Evolutionary conservation across 208 protist species (phyloP), one percentile per base, ranked within the genome.

Genomic region (Balamuthia mandrillaris): DNA sequence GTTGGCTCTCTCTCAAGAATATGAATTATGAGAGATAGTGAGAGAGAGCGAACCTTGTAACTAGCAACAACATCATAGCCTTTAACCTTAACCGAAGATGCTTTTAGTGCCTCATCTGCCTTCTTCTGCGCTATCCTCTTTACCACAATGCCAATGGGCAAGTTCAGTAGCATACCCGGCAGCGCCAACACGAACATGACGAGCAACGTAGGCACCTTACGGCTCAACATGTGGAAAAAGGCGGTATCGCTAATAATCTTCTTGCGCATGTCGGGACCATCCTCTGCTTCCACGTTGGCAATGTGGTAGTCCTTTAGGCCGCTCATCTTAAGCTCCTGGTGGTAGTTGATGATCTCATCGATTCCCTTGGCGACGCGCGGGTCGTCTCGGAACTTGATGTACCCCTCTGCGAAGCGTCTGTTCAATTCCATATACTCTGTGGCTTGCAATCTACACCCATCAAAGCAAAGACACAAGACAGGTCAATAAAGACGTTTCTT

Each of bases 31-130:
- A 63, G 12, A 21, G 33, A 63, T 31, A 29, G n/a, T 35, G 6
- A 27, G 2, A 31, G 51, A 27, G 7, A 27, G n/a, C 24, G 58
- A 21, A 96, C 65, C 88, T 96, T 96, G 88, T 93, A 96, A 33
- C 94, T 96, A 29, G 95, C 95, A 78, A 94, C 93, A 29, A 97
- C 96, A 79, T 97, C 96, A 0, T 89, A 89, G 27, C 94, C 96
- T 12, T 93, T 90, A 44, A 97, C 90, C 88, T 97, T 97, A 21
- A 97, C 95, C 9, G 74, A 93, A 75, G 94, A 96, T 24, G 68
- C 31, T 7, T 47, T 41, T 4, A 78, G 45, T 6, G 68, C 68
- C 41, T 78, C 72, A 86, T 90, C 27, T 82, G 68, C 68, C 68
- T 78, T 78, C 44, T 39, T 90, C 27, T 96, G 89, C 29, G 95